Percentiles rank a stretch among this genome's conserved stretches.
Evolutionary conservation across 257 asterid species (phyloP).

Genomic region (Solanum rostratum): DNA sequence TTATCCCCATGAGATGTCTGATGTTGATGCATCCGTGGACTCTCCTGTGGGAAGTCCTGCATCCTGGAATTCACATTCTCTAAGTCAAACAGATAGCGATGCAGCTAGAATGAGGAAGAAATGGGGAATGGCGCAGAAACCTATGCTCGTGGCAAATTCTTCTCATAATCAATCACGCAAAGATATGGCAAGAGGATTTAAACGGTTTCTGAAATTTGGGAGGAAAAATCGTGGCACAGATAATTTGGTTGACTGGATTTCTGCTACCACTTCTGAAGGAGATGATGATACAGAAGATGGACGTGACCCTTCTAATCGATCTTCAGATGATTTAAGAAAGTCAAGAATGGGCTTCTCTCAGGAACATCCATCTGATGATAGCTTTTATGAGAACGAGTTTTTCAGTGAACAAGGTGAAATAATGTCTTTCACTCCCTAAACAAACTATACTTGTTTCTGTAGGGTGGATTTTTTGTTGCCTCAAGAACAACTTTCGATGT

Average conservation of each 20-base stretch:
- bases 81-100: constrained; percentile 57
- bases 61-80: constrained; percentile 69
- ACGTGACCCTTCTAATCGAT: constrained; percentile 56
- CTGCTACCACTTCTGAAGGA: constrained; percentile 96
- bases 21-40: constrained; percentile 57
- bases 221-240: constrained; percentile 76
- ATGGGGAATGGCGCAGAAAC: constrained; percentile 82
- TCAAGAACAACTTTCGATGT: not conserved
- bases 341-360: constrained; percentile 79
- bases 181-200: constrained; percentile 75
- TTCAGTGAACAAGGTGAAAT: constrained; percentile 58
- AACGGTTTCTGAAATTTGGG: constrained; percentile 72
- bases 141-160: constrained; percentile 39
- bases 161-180: constrained; percentile 48
- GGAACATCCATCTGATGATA: constrained; percentile 63
- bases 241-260: constrained; percentile 73
- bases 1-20: constrained; percentile 66
- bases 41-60: constrained; percentile 79
- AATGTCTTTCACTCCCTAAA: not conserved
- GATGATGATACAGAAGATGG: constrained; percentile 92
- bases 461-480: not conserved
- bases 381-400: constrained; percentile 56
- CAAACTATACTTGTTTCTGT: not conserved
- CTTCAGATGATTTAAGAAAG: constrained; percentile 71
- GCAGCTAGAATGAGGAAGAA: constrained; percentile 83